Evolutionary conservation across 169 alveolate genomes (phyloP).

Genomic region (Babesia caballi): DNA sequence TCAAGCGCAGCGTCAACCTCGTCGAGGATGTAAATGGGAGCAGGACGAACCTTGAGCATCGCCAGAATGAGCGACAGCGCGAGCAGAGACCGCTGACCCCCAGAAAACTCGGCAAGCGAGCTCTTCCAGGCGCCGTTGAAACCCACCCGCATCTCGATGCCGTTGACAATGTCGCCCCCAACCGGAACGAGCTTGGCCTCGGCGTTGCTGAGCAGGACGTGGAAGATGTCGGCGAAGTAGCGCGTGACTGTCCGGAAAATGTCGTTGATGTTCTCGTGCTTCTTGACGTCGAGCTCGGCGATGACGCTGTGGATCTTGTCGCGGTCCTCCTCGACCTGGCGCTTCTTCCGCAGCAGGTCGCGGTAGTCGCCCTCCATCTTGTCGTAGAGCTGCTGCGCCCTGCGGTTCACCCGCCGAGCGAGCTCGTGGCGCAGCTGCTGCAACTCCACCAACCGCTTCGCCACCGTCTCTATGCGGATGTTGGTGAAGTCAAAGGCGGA

Average conservation of each 20-base stretch:
- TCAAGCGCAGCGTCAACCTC: slow-evolving; percentile 99
- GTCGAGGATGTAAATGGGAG: slow-evolving; percentile 98
- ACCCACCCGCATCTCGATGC: slow-evolving; percentile 86
- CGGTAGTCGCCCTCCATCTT: slow-evolving; percentile 86
- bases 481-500: slow-evolving; percentile 70
- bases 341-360: slow-evolving; percentile 85
- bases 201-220: slow-evolving; percentile 91
- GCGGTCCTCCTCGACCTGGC: slow-evolving; percentile 87
- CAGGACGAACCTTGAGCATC: slow-evolving; percentile 94
- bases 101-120: slow-evolving; percentile 86
- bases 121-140: slow-evolving; percentile 92
- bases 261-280: slow-evolving; percentile 85
- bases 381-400: slow-evolving; percentile 90
- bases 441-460: slow-evolving; percentile 76
- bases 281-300: slow-evolving; percentile 88
- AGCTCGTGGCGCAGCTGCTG: slow-evolving; percentile 80
- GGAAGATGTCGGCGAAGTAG: slow-evolving; percentile 89
- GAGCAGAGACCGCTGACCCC: slow-evolving; percentile 96
- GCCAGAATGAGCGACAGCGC: slow-evolving; percentile 96
- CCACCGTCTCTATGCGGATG: slow-evolving; percentile 67
- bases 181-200: slow-evolving; percentile 88
- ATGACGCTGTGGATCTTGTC: slow-evolving; percentile 88
- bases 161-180: slow-evolving; percentile 78
- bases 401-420: slow-evolving; percentile 87
- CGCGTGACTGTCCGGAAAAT: slow-evolving; percentile 87